Base-by-base conservation (phyloP, 202 grass and related monocot genomes). In the Carex sylvatica region DNA sequence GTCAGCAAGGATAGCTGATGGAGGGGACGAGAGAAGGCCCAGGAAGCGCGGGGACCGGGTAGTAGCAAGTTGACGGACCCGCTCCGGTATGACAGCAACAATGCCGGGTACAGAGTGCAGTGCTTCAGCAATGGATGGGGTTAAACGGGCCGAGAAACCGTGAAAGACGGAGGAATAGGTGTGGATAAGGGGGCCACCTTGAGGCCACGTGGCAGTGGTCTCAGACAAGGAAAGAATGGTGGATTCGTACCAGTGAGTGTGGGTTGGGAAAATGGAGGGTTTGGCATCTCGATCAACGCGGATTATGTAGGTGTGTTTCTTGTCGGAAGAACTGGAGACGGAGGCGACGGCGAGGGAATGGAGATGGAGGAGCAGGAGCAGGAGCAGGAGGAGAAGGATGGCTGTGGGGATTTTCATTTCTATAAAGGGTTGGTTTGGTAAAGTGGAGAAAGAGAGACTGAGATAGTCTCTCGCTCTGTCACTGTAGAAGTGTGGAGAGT, bases 161-260 rank as follows among this genome's bases (percentile, higher is more conserved):
- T 91, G 90, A 67, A 97, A 85, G 13, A 91, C 63, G 0, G 92
- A 74, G 35, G 95, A 91, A 84, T 97, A 97, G 42, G 92, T 97
- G 85, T 97, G 95, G 79, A 97, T 93, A 3, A 94, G 36, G 5
- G 92, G 88, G 12, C 92, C 90, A 0, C 95, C 95, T 56, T 81
- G 81, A 1, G 85, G 88, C 87, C 90, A 94, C 28, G 16, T 68
- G 52, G 51, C 49, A 12, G 18, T 47, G 44, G 60, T 74, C 0
- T 85, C 85, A 4, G 86, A 80, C 58, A 91, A 88, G 15, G 85
- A 36, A 54, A 85, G 35, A 59, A 97, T 61, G 24, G 80, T 84
- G 52, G 90, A 87, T 85, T 97, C 90, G 64, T 97, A 98, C 95
- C 92, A 98, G 87, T 98, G 95, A 71, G 85, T 81, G 87, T 98